A percentile compares a stretch with the other conserved stretches of the same genome.
Conservation (phyloP, 352 stramenopile genomes). For the Blastocystis sp. region DNA sequence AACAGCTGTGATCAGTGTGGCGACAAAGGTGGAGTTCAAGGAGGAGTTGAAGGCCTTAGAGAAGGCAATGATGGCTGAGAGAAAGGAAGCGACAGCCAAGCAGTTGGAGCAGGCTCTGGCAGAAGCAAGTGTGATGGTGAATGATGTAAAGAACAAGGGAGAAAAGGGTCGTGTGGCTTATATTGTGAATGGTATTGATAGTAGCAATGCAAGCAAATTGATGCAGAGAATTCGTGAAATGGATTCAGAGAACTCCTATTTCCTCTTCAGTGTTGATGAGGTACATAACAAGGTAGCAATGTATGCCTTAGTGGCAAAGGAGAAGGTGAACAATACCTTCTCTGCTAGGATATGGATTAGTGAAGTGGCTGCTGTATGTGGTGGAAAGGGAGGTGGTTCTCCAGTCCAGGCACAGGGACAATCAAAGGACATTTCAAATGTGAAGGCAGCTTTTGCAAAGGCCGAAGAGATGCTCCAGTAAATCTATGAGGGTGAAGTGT, state of each 20-base stretch:
- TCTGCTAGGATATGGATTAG: conserved; percentile 86
- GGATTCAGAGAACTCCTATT: conserved; percentile 77
- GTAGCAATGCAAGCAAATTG: conserved; percentile 79
- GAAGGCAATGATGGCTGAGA: conserved; percentile 75
- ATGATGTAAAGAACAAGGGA: conserved; percentile 67
- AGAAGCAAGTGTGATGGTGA: conserved; percentile 64
- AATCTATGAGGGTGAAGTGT: conserved; percentile 1
- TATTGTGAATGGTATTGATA: conserved; percentile 81
- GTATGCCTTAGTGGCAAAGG: conserved; percentile 80
- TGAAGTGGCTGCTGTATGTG: conserved; percentile 78
- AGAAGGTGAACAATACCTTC: conserved; percentile 71
- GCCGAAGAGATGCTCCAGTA: conserved; percentile 55
- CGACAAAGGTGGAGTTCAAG: conserved; percentile 73
- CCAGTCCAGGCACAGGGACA: conserved; percentile 57
- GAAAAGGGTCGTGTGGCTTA: conserved; percentile 69
- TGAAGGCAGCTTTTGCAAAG: conserved; percentile 41
- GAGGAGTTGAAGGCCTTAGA: conserved; percentile 76
- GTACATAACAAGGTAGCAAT: conserved; percentile 85
- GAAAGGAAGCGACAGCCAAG: conserved; percentile 70
- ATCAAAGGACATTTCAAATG: conserved; percentile 44
- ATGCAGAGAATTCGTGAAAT: conserved; percentile 85
- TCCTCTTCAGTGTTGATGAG: conserved; percentile 75
- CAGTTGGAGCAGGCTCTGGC: conserved; percentile 69
- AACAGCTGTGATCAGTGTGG: conserved; percentile 72
- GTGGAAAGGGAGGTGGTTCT: conserved; percentile 83